Percentiles rank a stretch among this genome's conserved stretches.
Conservation (phyloP, 345 rosid genomes). For the Aurinia saxatilis region DNA sequence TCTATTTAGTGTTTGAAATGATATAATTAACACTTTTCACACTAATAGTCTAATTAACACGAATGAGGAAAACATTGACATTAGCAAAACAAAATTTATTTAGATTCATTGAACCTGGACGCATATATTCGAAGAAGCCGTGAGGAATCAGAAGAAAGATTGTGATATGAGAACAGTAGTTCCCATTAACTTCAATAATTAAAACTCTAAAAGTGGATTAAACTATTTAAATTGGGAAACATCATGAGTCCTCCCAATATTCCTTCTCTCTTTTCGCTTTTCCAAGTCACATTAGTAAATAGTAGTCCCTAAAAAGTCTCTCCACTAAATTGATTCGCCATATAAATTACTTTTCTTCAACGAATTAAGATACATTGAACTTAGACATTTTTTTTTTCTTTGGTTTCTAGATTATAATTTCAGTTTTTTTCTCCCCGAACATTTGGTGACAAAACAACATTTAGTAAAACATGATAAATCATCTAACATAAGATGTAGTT, state of each 20-base stretch:
- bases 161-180: constrained; percentile 11
- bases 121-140: neutral
- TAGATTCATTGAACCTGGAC: constrained; percentile 32
- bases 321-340: constrained; percentile 17
- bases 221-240: constrained; percentile 19
- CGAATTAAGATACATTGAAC: constrained; percentile 21
- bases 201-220: constrained; percentile 15
- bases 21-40: neutral
- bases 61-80: neutral
- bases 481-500: too few species aligned
- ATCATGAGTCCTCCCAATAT: constrained; percentile 24
- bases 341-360: neutral
- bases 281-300: constrained; percentile 11
- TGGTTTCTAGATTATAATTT: neutral
- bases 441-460: too few species aligned
- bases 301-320: neutral
- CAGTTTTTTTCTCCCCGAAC: too few species aligned
- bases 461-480: too few species aligned
- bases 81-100: neutral
- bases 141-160: constrained; percentile 1
- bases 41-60: neutral
- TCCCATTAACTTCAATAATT: constrained; percentile 29
- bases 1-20: neutral
- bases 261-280: constrained; percentile 1
- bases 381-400: constrained; percentile 15